phyloP scores from a whole-genome alignment of 225 moss, liverwort and hornwort genomes.

The Climacium dendroides region DNA sequence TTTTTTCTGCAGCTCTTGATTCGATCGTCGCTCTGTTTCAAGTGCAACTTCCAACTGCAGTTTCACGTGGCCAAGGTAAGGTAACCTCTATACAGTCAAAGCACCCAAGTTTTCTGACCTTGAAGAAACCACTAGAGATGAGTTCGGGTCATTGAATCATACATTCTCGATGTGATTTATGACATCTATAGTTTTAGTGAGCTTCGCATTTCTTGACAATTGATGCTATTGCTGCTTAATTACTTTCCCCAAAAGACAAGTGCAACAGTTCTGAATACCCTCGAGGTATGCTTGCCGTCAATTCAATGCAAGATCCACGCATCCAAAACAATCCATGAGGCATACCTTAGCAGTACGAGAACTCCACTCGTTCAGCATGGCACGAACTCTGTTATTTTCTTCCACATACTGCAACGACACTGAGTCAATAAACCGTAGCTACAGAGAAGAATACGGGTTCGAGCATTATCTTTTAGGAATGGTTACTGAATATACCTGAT shows the following conservation, averaged over 20 bases:
- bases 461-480: background rate
- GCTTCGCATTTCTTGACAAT: background rate
- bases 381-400: constrained; percentile 78
- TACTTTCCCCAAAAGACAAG: background rate
- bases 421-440: background rate
- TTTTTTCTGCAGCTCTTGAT: constrained; percentile 37
- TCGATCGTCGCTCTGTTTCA: constrained; percentile 38
- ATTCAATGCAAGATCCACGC: background rate
- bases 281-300: background rate
- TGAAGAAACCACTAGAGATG: background rate
- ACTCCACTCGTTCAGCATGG: constrained; percentile 98
- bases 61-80: background rate
- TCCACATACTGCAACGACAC: constrained; percentile 54
- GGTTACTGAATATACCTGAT: constrained; percentile 45
- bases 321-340: background rate
- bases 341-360: constrained; percentile 80
- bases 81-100: background rate
- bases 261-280: background rate
- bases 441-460: background rate
- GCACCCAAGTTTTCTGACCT: background rate
- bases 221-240: background rate
- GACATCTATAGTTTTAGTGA: background rate
- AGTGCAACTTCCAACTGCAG: constrained; percentile 57
- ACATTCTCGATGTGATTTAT: background rate
- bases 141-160: background rate